Conservation (phyloP, 345 rosid genomes). For the Eucalyptus shirleyi region DNA sequence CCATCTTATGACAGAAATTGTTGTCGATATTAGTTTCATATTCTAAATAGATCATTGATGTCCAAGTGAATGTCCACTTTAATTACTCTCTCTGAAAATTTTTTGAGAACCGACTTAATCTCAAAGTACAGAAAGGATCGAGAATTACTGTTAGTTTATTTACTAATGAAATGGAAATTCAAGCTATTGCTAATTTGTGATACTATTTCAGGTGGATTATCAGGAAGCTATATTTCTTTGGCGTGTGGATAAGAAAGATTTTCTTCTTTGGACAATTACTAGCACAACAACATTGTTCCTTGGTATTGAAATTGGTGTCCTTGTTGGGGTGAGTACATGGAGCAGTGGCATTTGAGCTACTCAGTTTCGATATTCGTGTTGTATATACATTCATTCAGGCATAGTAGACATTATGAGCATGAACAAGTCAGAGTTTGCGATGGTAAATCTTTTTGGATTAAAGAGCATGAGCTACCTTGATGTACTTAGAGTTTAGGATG, state of each 20-base stretch:
- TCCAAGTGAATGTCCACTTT: neutral
- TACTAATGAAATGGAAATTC: neutral
- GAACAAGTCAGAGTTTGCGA: neutral
- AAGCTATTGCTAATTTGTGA: neutral
- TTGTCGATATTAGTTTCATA: neutral
- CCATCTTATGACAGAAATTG: neutral
- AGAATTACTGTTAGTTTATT: neutral
- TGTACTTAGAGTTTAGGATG: neutral
- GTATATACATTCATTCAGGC: neutral
- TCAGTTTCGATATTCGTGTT: neutral
- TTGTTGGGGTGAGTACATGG: conserved; percentile 71
- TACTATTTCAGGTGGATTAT: conserved; percentile 75
- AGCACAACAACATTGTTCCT: conserved; percentile 71
- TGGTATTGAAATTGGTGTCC: conserved; percentile 96
- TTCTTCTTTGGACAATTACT: conserved; percentile 92
- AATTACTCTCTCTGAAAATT: neutral
- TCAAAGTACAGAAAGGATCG: neutral
- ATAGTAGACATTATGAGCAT: neutral
- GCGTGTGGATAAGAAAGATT: conserved; percentile 93
- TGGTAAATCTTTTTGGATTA: neutral
- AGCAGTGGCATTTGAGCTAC: neutral
- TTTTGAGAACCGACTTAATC: neutral
- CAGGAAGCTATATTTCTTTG: conserved; percentile 92
- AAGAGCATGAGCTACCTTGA: neutral
- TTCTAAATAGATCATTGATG: neutral